Base-by-base conservation (phyloP, 2,329 filamentous ascomycete species). In the Aspergillus puulaauensis region DNA sequence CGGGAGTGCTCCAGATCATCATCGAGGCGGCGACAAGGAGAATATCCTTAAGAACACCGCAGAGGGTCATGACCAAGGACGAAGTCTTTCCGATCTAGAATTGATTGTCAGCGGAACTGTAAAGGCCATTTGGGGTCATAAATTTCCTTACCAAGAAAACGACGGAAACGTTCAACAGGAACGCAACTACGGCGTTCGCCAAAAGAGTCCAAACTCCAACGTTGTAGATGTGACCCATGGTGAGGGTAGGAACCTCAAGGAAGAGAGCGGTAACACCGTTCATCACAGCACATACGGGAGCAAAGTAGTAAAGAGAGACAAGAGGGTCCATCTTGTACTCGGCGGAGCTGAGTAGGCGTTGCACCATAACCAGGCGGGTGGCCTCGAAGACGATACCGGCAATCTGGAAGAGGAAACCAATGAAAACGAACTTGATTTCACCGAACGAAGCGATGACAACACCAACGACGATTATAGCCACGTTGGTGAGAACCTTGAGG, bases 401-500 rank as follows among this genome's bases (percentile, higher is more conserved):
- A 54, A 89, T 73, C 77, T 95, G 91, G 76, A 83, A 89, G 35
- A 87, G 61, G 73, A 90, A 86, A 47, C 86, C 86, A 41, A 84
- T 68, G 57, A 79, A 65, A 67, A 78, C 89, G 73, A 99, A 99
- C 73, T 93, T 88, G 77, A 99, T 96, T 81, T 99, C 95, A 70
- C 95, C 95, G 63, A 96, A 85, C 1, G 93, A 96, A 50, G 95
- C 95, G 71, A 99, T 91, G 65, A 97, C 82, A 67, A 98, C 93
- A 82, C 95, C 95, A 53, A 98, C 76, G 52, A 98, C 95, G 69
- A 99, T 99, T 73, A 93, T 84, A 43, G 90, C 95, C 61, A 99
- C 93, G 73, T 99, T 99, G 72, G 90, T 84, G 68, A 99, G 88
- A 49, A 91, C 90, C 80, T 87, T 93, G 66, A 95, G 74, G 79